These are phyloP conservation scores for Neurospora sp. DNA, from an alignment of 495 filamentous ascomycete genomes.

Conservation along the genomic window DNA sequence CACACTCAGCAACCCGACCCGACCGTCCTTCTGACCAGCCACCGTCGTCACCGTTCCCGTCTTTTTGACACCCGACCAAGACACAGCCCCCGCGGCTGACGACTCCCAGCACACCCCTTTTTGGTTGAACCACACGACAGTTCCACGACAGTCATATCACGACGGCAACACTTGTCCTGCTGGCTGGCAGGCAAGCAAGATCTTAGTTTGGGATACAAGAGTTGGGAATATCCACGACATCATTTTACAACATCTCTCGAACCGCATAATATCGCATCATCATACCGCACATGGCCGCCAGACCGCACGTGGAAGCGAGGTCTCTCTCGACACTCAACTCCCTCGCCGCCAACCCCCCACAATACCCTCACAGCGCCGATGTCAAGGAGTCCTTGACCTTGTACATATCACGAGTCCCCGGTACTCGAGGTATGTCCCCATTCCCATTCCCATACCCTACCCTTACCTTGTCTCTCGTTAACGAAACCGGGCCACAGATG, in stretches of 20 bases:
- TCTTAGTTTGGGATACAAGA: not conserved
- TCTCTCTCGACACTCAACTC: slow-evolving; percentile 71
- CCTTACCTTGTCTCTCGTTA: not conserved
- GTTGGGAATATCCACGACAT: not conserved
- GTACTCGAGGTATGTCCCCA: slow-evolving; percentile 60
- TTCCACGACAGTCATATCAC: not conserved
- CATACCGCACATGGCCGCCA: slow-evolving; percentile 10
- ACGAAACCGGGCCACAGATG: slow-evolving; percentile 46
- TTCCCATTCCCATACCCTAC: slow-evolving; percentile 2
- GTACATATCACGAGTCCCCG: slow-evolving; percentile 88
- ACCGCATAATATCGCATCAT: not conserved
- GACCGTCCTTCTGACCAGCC: not conserved
- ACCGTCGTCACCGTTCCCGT: not conserved
- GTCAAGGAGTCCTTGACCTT: slow-evolving; percentile 59
- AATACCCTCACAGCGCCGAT: slow-evolving; percentile 64
- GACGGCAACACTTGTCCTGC: not conserved
- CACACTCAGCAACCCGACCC: not conserved
- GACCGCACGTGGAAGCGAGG: slow-evolving; percentile 57
- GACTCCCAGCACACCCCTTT: not conserved
- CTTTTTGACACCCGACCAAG: not conserved
- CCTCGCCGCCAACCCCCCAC: slow-evolving; percentile 77
- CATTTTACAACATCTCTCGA: not conserved
- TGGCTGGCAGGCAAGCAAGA: not conserved
- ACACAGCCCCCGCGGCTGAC: not conserved
- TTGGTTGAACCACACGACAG: not conserved